These are phyloP conservation scores for Yamadazyma kanchanaburiensis DNA, from an alignment of 1,139 yeast species.

Conservation along the genomic window DNA sequence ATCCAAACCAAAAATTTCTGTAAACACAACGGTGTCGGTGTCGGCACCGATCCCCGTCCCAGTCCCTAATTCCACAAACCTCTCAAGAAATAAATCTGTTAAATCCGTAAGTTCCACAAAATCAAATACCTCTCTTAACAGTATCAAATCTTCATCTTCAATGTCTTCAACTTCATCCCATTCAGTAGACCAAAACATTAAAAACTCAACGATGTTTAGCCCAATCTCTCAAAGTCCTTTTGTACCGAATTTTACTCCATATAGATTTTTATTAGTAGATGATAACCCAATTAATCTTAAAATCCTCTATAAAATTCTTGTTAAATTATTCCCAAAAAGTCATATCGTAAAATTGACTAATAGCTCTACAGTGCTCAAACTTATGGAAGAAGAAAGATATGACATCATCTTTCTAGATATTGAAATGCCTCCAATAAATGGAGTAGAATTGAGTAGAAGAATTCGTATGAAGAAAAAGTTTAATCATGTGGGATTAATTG, in stretches of 20 bases:
- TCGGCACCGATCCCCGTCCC: slow-evolving; percentile 1
- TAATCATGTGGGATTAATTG: slow-evolving; percentile 32
- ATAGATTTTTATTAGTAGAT: slow-evolving; percentile 38
- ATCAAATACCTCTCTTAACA: slow-evolving; percentile 7
- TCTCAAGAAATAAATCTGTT: slow-evolving; percentile 12
- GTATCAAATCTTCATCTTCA: slow-evolving; percentile 8
- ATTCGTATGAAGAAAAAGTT: slow-evolving; percentile 20
- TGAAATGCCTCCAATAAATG: slow-evolving; percentile 46
- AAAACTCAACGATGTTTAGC: slow-evolving; percentile 9
- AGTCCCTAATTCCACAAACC: slow-evolving; percentile 8
- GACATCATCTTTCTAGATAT: slow-evolving; percentile 43
- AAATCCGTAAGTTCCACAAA: slow-evolving; percentile 8
- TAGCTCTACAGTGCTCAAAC: slow-evolving; percentile 25
- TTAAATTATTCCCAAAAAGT: slow-evolving; percentile 35
- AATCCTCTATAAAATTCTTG: slow-evolving; percentile 31
- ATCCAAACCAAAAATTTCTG: not conserved
- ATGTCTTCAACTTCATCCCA: slow-evolving; percentile 7
- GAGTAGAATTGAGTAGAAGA: slow-evolving; percentile 34
- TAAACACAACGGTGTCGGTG: no score
- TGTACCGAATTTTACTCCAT: slow-evolving; percentile 22
- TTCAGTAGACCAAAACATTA: slow-evolving; percentile 11
- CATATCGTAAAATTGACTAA: slow-evolving; percentile 27
- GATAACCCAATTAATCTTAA: slow-evolving; percentile 42
- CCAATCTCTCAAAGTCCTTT: slow-evolving; percentile 14
- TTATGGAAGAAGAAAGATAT: slow-evolving; percentile 18